phyloP scores from a whole-genome alignment of 2,329 filamentous ascomycete species.

The Colletotrichum sp. region DNA sequence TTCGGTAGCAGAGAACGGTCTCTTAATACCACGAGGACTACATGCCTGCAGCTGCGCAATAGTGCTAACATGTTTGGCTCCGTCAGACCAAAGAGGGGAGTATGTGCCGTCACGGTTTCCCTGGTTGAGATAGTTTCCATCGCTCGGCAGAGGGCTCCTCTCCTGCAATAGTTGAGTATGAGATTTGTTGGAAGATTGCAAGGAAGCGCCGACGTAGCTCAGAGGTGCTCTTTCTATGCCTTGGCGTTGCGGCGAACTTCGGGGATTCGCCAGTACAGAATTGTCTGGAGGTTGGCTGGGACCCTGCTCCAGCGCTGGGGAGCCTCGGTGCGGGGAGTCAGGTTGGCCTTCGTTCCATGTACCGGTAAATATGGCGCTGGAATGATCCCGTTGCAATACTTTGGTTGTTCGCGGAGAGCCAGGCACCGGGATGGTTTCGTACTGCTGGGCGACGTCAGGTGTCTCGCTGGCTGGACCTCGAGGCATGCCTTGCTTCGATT shows the following conservation, averaged over 20 bases:
- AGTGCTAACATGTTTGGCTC: conserved; percentile 1
- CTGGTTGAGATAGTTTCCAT: neutral
- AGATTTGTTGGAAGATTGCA: conserved; percentile 1
- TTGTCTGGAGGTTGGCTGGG: neutral
- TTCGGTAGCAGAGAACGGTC: conserved; percentile 28
- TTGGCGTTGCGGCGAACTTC: conserved; percentile 11
- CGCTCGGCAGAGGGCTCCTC: neutral
- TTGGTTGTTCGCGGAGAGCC: neutral
- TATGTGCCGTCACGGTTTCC: conserved; percentile 18
- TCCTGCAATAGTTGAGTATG: neutral
- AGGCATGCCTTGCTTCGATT: conserved; percentile 28
- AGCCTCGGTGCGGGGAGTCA: conserved; percentile 51
- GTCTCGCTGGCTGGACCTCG: conserved; percentile 24
- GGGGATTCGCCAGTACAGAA: neutral
- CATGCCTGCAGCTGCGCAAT: conserved; percentile 15
- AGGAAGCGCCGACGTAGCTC: conserved; percentile 25
- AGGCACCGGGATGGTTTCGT: conserved; percentile 31
- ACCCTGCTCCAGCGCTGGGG: conserved; percentile 21
- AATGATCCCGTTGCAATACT: conserved; percentile 48
- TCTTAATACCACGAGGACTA: conserved; percentile 37
- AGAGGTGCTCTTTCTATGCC: conserved; percentile 28
- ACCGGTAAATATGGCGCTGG: conserved; percentile 57
- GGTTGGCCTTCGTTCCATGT: conserved; percentile 69
- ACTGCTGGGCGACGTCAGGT: conserved; percentile 25
- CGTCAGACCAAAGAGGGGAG: conserved; percentile 15